phyloP scores from a whole-genome alignment of 495 filamentous ascomycete species.

The Chaetomium fimeti region DNA sequence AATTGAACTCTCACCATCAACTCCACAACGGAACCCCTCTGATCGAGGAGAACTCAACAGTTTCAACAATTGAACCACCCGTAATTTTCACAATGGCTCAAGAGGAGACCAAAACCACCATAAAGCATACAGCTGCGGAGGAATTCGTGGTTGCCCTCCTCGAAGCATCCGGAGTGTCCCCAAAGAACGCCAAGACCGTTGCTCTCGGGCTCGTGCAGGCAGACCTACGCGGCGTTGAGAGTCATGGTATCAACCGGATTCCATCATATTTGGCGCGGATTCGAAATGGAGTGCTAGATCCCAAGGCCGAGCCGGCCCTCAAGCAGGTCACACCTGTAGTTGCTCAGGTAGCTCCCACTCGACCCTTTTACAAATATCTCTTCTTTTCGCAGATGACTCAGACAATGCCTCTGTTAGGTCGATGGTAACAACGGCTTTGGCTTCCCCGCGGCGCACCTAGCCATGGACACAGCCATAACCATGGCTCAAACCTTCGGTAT shows the following conservation, averaged over 20 bases:
- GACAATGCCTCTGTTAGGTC: constrained; percentile 34
- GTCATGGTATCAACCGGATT: constrained; percentile 73
- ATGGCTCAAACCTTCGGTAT: constrained; percentile 67
- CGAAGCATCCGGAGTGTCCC: constrained; percentile 56
- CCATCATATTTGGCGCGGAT: constrained; percentile 72
- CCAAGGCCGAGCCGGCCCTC: constrained; percentile 55
- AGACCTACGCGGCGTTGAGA: constrained; percentile 75
- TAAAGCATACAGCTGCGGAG: constrained; percentile 26
- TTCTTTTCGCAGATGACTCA: neutral
- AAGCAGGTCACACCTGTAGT: constrained; percentile 64
- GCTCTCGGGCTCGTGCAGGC: constrained; percentile 64
- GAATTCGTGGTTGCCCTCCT: constrained; percentile 45
- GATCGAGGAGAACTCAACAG: neutral
- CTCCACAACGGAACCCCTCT: neutral
- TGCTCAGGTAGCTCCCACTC: constrained; percentile 37
- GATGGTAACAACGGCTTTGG: constrained; percentile 75
- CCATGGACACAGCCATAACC: constrained; percentile 61
- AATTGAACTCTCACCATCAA: neutral
- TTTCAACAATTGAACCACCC: neutral
- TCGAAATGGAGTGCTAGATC: constrained; percentile 61
- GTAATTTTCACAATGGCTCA: constrained; percentile 17
- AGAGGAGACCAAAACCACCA: constrained; percentile 4
- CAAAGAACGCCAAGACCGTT: constrained; percentile 56
- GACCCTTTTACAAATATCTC: neutral
- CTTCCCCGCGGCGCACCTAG: constrained; percentile 62